A percentile compares a stretch with the other conserved stretches of the same genome.
Evolutionary conservation across 495 filamentous ascomycete genomes (phyloP).

Genomic region (Lindgomyces ingoldianus): DNA sequence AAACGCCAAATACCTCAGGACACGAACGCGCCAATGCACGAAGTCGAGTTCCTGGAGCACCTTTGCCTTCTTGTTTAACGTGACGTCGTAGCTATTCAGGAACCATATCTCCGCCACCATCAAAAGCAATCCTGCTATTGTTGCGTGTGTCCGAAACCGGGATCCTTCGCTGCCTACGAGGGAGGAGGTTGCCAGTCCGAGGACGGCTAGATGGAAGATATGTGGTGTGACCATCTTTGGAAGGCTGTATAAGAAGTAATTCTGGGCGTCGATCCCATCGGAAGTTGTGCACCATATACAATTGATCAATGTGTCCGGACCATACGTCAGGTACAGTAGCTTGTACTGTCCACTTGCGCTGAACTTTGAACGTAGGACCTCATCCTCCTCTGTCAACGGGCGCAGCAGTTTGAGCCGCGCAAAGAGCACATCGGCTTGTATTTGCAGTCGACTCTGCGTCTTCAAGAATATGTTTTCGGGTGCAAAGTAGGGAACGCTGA

Average conservation of each 20-base stretch:
- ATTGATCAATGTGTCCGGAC: conserved; percentile 65
- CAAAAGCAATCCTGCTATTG: conserved; percentile 61
- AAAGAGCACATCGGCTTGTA: conserved; percentile 81
- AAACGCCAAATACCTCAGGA: conserved; percentile 61
- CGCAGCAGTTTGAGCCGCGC: conserved; percentile 67
- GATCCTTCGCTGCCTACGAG: conserved; percentile 58
- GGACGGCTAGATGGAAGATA: conserved; percentile 67
- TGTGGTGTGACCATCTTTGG: conserved; percentile 75
- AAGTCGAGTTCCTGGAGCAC: conserved; percentile 60
- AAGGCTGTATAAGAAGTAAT: conserved; percentile 79
- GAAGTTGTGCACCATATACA: conserved; percentile 74
- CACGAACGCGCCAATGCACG: conserved; percentile 67
- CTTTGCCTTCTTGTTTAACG: conserved; percentile 58
- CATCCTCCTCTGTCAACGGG: conserved; percentile 64
- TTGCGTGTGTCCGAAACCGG: conserved; percentile 70
- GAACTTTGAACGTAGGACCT: conserved; percentile 65
- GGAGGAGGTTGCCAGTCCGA: conserved; percentile 65
- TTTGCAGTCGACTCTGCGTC: conserved; percentile 81
- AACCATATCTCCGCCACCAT: conserved; percentile 65
- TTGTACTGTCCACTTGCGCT: conserved; percentile 65
- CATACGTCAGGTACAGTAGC: conserved; percentile 80
- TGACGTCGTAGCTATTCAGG: conserved; percentile 61
- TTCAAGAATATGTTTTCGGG: conserved; percentile 78
- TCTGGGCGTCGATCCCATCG: conserved; percentile 62
- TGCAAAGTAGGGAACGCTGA: conserved; percentile 66